Percentiles rank a stretch among this genome's conserved stretches.
Evolutionary conservation across 257 asterid species (phyloP).

Genomic region (Cruciata laevipes): DNA sequence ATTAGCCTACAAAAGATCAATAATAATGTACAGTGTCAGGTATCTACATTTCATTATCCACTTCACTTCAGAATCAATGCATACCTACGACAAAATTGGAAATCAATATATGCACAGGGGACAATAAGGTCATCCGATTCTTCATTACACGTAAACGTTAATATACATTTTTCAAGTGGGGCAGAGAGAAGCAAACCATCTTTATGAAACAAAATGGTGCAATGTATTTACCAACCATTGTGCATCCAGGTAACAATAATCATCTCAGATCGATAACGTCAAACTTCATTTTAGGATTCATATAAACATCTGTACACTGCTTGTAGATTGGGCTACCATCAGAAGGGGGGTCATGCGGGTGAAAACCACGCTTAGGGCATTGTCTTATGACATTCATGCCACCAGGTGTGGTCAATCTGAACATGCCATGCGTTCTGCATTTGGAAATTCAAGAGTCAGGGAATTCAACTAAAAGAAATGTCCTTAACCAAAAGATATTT

Average conservation of each 20-base stretch:
- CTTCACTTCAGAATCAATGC: neutral
- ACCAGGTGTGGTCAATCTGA: constrained; percentile 75
- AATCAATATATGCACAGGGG: neutral
- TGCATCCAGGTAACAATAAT: constrained; percentile 14
- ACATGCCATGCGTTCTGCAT: constrained; percentile 79
- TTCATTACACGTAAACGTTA: neutral
- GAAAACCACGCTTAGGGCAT: constrained; percentile 92
- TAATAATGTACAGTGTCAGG: neutral
- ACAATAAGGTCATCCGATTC: neutral
- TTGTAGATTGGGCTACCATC: constrained; percentile 90
- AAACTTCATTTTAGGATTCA: constrained; percentile 66
- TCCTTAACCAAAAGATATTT: neutral
- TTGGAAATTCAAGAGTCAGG: constrained; percentile 7
- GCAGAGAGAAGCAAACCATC: neutral
- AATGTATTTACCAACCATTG: neutral
- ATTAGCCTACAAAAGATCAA: neutral
- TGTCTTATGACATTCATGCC: constrained; percentile 90
- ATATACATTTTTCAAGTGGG: neutral
- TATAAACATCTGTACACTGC: constrained; percentile 89
- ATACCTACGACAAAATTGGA: neutral
- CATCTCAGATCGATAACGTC: constrained; percentile 88
- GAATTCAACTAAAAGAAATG: neutral
- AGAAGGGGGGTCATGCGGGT: constrained; percentile 79
- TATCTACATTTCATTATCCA: neutral
- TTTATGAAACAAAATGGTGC: neutral